Evolutionary conservation across 176 grass and related monocot species (phyloP).

Genomic region (Triticum monococcum): DNA sequence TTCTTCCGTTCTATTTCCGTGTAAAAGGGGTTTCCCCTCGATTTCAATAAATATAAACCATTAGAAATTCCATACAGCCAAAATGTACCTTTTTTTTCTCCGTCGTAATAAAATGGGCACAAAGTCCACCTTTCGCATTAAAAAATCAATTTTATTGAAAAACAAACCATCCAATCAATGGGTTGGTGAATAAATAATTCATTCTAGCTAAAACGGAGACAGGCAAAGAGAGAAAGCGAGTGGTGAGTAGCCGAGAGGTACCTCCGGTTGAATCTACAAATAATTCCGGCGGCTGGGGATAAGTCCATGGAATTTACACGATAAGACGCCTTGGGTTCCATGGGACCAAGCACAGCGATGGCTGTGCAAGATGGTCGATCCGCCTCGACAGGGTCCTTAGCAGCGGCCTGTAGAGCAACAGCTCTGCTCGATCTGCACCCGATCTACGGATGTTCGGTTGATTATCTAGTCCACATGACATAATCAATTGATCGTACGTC

Average conservation of each 20-base stretch:
- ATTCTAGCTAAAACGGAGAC: neutral
- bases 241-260: neutral
- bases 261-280: conserved; percentile 13
- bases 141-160: too few species aligned
- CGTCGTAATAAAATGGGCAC: too few species aligned
- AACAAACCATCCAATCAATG: neutral
- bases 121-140: too few species aligned
- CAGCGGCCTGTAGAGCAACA: conserved; percentile 38
- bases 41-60: too few species aligned
- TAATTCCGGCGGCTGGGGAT: conserved; percentile 32
- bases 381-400: conserved; percentile 31
- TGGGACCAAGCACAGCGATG: neutral
- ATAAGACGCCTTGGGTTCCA: neutral
- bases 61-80: too few species aligned
- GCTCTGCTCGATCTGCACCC: neutral
- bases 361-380: neutral
- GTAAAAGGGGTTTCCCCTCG: too few species aligned
- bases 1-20: too few species aligned
- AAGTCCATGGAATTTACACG: conserved; percentile 9
- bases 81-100: too few species aligned
- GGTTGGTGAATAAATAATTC: neutral
- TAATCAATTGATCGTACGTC: too few species aligned
- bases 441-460: neutral
- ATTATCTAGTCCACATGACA: too few species aligned
- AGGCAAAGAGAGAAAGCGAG: neutral